These are phyloP conservation scores for Xylaria sp. DNA, from an alignment of 2,329 filamentous ascomycete genomes.

Conservation along the genomic window DNA sequence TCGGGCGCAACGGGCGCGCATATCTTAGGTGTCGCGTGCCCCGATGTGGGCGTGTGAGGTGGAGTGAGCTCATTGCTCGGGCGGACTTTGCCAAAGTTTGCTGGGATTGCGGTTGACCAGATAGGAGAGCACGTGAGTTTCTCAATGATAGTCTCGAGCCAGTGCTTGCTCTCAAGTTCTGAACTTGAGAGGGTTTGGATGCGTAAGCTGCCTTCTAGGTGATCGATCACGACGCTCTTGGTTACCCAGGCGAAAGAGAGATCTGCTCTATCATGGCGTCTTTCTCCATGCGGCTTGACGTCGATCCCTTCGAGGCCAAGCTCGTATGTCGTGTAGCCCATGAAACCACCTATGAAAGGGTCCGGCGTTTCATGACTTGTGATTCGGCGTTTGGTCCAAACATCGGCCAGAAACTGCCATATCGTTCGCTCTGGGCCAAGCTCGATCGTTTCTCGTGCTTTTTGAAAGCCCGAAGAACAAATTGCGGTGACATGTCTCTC, in stretches of 20 bases:
- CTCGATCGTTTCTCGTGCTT: slow-evolving; percentile 40
- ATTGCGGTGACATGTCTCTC: slow-evolving; percentile 53
- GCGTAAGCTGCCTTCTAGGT: slow-evolving; percentile 67
- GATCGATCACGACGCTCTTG: slow-evolving; percentile 81
- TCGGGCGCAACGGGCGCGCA: slow-evolving; percentile 54
- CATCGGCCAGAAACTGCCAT: slow-evolving; percentile 63
- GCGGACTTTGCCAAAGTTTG: slow-evolving; percentile 25
- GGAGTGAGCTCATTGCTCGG: slow-evolving; percentile 42
- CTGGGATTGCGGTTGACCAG: slow-evolving; percentile 46
- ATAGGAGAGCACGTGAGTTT: slow-evolving; percentile 48
- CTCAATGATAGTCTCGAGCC: slow-evolving; percentile 56
- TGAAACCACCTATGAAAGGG: slow-evolving; percentile 83
- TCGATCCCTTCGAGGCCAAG: slow-evolving; percentile 73
- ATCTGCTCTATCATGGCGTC: slow-evolving; percentile 67
- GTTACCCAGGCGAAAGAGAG: slow-evolving; percentile 80
- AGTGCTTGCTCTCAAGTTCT: slow-evolving; percentile 51
- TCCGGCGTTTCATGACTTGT: slow-evolving; percentile 44
- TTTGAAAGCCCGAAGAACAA: slow-evolving; percentile 30
- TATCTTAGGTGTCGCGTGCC: slow-evolving; percentile 45
- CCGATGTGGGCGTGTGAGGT: slow-evolving; percentile 44
- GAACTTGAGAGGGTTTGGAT: slow-evolving; percentile 71
- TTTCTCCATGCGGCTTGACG: slow-evolving; percentile 51
- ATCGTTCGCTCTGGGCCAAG: slow-evolving; percentile 50
- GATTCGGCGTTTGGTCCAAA: slow-evolving; percentile 50
- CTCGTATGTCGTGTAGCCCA: slow-evolving; percentile 88